Percentiles rank a stretch among this genome's conserved stretches.
phyloP scores from a whole-genome alignment of 1,284 basidiomycete species.

The Trametes pubescens region DNA sequence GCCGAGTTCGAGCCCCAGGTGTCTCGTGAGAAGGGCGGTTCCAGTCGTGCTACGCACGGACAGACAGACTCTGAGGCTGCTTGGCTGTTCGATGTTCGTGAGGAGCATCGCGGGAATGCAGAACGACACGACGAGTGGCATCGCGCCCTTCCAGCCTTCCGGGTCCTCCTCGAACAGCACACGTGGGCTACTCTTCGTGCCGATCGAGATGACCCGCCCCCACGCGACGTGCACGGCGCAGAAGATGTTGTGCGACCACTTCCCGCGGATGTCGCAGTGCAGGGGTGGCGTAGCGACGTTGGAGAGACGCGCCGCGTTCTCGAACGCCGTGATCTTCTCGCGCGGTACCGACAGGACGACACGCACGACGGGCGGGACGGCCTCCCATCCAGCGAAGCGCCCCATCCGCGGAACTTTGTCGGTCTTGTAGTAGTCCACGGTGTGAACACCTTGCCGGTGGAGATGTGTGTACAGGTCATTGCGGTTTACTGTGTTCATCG shows the following conservation, averaged over 20 bases:
- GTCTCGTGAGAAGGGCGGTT: constrained; percentile 23
- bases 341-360: constrained; percentile 49
- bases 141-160: constrained; percentile 41
- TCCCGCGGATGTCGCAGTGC: constrained; percentile 41
- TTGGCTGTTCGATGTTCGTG: constrained; percentile 36
- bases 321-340: constrained; percentile 38
- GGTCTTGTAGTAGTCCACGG: constrained; percentile 17
- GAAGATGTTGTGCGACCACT: constrained; percentile 41
- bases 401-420: constrained; percentile 17
- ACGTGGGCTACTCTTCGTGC: constrained; percentile 35
- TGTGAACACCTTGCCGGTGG: constrained; percentile 43
- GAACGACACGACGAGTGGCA: constrained; percentile 48
- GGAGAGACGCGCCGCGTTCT: constrained; percentile 21
- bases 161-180: constrained; percentile 46
- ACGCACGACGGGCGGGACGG: constrained; percentile 42
- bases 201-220: constrained; percentile 40
- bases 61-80: constrained; percentile 38
- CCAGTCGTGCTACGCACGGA: constrained; percentile 41
- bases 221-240: constrained; percentile 43
- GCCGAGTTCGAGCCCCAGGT: constrained; percentile 40
- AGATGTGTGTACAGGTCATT: constrained; percentile 48
- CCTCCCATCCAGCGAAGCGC: constrained; percentile 43
- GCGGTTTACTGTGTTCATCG: constrained; percentile 39
- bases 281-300: constrained; percentile 42
- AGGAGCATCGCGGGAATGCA: constrained; percentile 41